Evolutionary conservation across 2,329 filamentous ascomycete species (phyloP), one percentile per base, ranked within the genome.

Genomic region (Botrytis aclada): DNA sequence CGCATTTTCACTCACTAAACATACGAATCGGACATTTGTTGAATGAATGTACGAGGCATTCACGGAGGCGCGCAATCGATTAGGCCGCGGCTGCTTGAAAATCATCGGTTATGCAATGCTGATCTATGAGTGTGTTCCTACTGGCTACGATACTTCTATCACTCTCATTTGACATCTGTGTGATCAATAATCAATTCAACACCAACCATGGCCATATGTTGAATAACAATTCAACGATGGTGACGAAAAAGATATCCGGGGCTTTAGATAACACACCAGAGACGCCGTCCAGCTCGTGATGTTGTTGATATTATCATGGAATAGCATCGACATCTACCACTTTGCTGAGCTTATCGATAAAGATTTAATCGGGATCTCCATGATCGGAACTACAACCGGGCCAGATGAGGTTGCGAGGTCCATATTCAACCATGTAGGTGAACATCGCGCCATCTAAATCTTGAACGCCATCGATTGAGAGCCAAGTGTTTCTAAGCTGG

Each of bases 381-480:
- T 51, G 32, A 3, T 60, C 60, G 39, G 72, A 67, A 56, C 25
- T 47, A 25, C 70, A 58, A 60, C 64, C 70, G 34, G 65, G 60
- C 32, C 37, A 65, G 2, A 73, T 54, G 32, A 73, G 10, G 25
- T 63, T 39, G 18, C 34, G 29, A 47, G 67, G 61, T 25, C 67
- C 72, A 29, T 79, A 76, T 0, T 78, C 76, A 1, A 78, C 80
- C 79, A 85, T 80, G 80, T 81, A 83, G 16, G 62, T 72, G 6
- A 81, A 78, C 25, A 84, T 80, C 39, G 77, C 77, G 58, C 79
- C 77, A 37, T 84, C 84, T 0, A 85, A 74, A 43, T 83, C 83
- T 51, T 83, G 82, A 4, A 83, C 78, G 10, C 84, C 84, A 67
- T 84, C 84, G 51, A 80, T 79, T 20, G 84, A 73, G 4, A 84